Base-by-base conservation (phyloP, 148 eudicot genomes). In the Camellia granthamiana region DNA sequence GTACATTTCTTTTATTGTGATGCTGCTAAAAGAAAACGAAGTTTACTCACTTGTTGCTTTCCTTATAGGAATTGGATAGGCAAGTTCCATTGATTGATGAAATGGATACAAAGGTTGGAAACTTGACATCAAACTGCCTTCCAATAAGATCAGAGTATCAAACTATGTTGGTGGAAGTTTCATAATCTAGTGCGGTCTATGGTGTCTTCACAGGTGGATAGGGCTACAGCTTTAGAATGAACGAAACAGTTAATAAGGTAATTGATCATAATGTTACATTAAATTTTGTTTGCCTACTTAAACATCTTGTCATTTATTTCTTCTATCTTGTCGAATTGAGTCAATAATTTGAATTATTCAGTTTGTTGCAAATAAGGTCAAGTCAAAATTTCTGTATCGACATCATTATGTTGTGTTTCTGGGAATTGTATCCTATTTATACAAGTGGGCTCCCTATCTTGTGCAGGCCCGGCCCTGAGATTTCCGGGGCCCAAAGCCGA, bases 41-140 rank as follows among this genome's bases (percentile, higher is more conserved):
- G 3, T 5, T 44, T n/a, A 23, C 66, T 38, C 5, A 49, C 62
- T 64, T 16, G 43, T 80, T 47, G 38, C 30, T 52, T 73, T 44
- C 15, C 49, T 74, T 81, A 73, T 91, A 93, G 97, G 98, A 95
- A 86, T 23, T 95, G 82, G 98, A 95, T 83, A 95, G 89, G 80
- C 98, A 95, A 87, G 98, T 95, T 80, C 98, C 98, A 76, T 79
- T 95, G 85, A 89, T 95, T 89, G 98, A 95, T 85, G 98, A 95
- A 87, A 95, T 93, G 70, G 99, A 95, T 69, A 86, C 92, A 30
- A 95, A 95, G 97, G 97, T 95, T 78, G 77, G 82, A 70, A 73
- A 30, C 41, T 79, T 12, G 13, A 44, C 41, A 23, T 72, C 44
- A 44, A 69, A 58, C 81, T 43, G 58, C 64, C 42, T 18, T 79